These are phyloP conservation scores for Phytophthora foliorum DNA, from an alignment of 352 stramenopile species.

Conservation along the genomic window DNA sequence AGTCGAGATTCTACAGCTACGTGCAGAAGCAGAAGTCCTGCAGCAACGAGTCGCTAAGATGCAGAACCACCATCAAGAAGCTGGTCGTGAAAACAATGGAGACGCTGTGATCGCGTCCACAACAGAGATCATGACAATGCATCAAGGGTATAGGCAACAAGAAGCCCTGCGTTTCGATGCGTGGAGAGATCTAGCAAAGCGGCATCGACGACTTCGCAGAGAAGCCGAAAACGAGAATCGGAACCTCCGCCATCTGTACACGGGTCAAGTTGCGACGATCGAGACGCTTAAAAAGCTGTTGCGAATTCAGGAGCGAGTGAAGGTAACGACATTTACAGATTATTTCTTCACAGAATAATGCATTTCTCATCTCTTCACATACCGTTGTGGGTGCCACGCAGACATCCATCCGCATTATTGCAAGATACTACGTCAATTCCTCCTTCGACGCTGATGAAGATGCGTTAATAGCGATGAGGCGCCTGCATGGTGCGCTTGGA, in stretches of 20 bases:
- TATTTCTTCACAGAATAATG: too few species aligned
- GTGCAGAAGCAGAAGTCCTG: slow-evolving; percentile 6
- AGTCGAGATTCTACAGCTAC: slow-evolving; percentile 2
- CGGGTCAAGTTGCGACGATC: not conserved
- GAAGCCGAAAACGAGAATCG: not conserved
- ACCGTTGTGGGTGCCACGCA: not conserved
- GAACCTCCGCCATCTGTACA: not conserved
- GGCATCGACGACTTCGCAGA: not conserved
- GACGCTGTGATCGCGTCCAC: not conserved
- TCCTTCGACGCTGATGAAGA: slow-evolving; percentile 2
- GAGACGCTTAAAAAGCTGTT: not conserved
- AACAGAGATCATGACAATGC: not conserved
- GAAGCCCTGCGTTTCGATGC: not conserved
- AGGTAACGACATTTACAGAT: not conserved
- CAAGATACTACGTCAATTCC: slow-evolving; percentile 1
- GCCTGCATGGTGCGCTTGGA: not conserved
- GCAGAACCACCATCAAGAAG: not conserved
- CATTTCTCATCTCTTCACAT: too few species aligned
- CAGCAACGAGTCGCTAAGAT: not conserved
- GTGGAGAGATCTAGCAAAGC: slow-evolving; percentile 10
- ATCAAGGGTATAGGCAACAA: not conserved
- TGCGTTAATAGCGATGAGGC: not conserved
- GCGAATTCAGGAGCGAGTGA: not conserved
- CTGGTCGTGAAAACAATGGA: not conserved
- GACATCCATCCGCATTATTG: not conserved